phyloP scores from a whole-genome alignment of 2,329 filamentous ascomycete genomes.

The Talaromyces verruculosus region DNA sequence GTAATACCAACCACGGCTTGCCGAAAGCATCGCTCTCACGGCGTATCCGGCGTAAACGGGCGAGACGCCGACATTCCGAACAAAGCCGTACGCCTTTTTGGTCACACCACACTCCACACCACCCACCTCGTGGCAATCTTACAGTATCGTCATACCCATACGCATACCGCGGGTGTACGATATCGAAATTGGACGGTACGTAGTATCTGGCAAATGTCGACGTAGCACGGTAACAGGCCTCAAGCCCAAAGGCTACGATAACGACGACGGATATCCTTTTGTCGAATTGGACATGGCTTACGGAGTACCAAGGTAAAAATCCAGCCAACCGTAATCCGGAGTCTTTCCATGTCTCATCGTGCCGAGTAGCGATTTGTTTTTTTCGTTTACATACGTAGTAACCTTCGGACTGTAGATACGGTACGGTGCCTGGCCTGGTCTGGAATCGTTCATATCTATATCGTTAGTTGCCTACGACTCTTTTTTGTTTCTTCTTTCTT shows the following conservation, averaged over 20 bases:
- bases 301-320: background rate
- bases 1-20: constrained; percentile 1
- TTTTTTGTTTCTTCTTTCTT: background rate
- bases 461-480: background rate
- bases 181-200: background rate
- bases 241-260: background rate
- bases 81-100: background rate
- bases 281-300: background rate
- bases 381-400: background rate
- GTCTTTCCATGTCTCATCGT: constrained; percentile 12
- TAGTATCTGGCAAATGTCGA: constrained; percentile 11
- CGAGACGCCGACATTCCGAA: background rate
- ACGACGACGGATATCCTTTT: background rate
- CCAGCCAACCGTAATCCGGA: constrained; percentile 2
- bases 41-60: constrained; percentile 8
- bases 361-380: constrained; percentile 12
- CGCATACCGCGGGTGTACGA: background rate
- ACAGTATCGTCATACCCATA: constrained; percentile 5
- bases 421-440: constrained; percentile 6
- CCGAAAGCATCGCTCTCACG: constrained; percentile 4
- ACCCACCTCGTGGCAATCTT: constrained; percentile 8
- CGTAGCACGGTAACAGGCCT: constrained; percentile 4
- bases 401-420: constrained; percentile 3
- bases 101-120: background rate
- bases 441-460: constrained; percentile 11